These are phyloP conservation scores for Strobilomyces echinocephalus DNA, from an alignment of 768 basidiomycete species.

Conservation along the genomic window DNA sequence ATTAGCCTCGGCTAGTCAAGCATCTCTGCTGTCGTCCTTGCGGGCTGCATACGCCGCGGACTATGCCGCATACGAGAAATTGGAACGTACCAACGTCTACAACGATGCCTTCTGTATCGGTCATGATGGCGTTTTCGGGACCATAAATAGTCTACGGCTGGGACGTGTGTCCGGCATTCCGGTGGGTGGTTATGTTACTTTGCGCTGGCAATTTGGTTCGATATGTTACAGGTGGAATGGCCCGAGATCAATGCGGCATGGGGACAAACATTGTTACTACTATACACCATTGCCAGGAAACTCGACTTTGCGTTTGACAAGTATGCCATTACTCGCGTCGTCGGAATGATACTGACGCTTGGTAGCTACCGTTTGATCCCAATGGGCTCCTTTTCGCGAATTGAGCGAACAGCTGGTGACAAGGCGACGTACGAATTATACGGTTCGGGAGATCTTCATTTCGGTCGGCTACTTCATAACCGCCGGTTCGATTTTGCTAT, in stretches of 20 bases:
- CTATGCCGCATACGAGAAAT: slow-evolving; percentile 70
- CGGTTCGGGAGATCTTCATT: slow-evolving; percentile 88
- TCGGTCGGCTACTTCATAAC: slow-evolving; percentile 88
- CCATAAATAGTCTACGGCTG: slow-evolving; percentile 93
- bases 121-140: slow-evolving; percentile 91
- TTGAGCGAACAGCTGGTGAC: slow-evolving; percentile 78
- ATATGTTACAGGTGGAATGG: slow-evolving; percentile 80
- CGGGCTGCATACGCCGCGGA: slow-evolving; percentile 77
- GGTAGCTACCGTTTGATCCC: slow-evolving; percentile 84
- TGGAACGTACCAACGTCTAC: slow-evolving; percentile 91
- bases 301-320: slow-evolving; percentile 83
- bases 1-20: slow-evolving; percentile 58
- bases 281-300: slow-evolving; percentile 89
- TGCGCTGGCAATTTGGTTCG: slow-evolving; percentile 8
- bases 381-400: slow-evolving; percentile 91
- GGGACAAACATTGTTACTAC: slow-evolving; percentile 89
- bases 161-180: slow-evolving; percentile 82
- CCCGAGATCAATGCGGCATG: slow-evolving; percentile 98
- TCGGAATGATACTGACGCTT: slow-evolving; percentile 7
- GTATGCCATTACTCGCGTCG: slow-evolving; percentile 39
- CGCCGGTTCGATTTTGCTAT: slow-evolving; percentile 94
- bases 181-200: slow-evolving; percentile 40
- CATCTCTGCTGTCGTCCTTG: slow-evolving; percentile 63
- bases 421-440: slow-evolving; percentile 88
- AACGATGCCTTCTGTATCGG: slow-evolving; percentile 95